phyloP scores from a whole-genome alignment of 345 rosid genomes.

The Citrus inodora region DNA sequence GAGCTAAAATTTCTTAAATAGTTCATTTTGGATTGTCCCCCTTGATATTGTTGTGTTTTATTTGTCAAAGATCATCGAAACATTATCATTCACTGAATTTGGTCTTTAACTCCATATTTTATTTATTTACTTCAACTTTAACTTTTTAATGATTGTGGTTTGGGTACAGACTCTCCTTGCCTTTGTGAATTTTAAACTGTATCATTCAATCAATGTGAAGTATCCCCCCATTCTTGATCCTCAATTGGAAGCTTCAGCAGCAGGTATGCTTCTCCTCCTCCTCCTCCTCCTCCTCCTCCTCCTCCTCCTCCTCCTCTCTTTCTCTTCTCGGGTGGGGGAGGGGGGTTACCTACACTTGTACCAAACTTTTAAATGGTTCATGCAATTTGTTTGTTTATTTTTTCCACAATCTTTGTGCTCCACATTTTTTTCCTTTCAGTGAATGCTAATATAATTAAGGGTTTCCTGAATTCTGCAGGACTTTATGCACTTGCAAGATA shows the following conservation, averaged over 20 bases:
- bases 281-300: neutral
- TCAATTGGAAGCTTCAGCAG: conserved; percentile 83
- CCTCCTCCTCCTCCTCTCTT: neutral
- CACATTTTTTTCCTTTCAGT: neutral
- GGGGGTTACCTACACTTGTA: neutral
- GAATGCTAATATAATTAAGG: neutral
- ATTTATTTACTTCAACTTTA: neutral
- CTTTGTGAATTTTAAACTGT: conserved; percentile 76
- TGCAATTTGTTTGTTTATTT: neutral
- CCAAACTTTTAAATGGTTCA: neutral
- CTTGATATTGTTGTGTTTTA: neutral
- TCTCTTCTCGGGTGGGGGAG: neutral
- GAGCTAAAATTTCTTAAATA: neutral
- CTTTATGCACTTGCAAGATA: conserved; percentile 90
- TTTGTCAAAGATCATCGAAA: neutral
- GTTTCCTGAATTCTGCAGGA: conserved; percentile 42
- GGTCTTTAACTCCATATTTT: neutral
- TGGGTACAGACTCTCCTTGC: conserved; percentile 82
- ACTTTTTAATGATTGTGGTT: neutral
- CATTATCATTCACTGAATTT: neutral
- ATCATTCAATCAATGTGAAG: conserved; percentile 71
- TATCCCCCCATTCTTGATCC: conserved; percentile 95
- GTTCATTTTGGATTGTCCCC: neutral
- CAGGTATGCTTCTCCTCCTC: conserved; percentile 42
- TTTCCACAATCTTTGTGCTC: neutral